A percentile compares a stretch with the other conserved stretches of the same genome.
These are phyloP conservation scores for Xylaria castorea DNA, from an alignment of 495 filamentous ascomycete species.

Conservation along the genomic window DNA sequence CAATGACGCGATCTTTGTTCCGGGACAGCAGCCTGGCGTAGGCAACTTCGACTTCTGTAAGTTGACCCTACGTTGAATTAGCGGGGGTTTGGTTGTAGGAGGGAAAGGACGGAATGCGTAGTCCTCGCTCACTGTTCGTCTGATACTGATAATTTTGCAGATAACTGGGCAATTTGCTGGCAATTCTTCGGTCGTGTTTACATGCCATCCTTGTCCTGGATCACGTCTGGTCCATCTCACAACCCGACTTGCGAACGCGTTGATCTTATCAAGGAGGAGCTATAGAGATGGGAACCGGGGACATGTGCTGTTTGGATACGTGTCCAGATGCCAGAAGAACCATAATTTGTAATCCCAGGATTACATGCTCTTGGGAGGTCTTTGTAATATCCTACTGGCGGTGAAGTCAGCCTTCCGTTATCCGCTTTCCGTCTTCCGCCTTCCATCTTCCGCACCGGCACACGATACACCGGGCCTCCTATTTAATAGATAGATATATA, in stretches of 20 bases:
- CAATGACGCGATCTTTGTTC: slow-evolving; percentile 4
- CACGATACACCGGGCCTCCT: background rate
- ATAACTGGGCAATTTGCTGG: slow-evolving; percentile 16
- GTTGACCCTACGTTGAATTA: background rate
- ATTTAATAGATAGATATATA: slow-evolving; percentile 5
- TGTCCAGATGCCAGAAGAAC: background rate
- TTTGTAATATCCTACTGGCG: background rate
- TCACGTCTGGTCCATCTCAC: slow-evolving; percentile 11
- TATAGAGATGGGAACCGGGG: background rate
- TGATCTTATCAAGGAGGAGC: slow-evolving; percentile 9
- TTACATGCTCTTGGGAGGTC: background rate
- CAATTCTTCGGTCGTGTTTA: slow-evolving; percentile 3
- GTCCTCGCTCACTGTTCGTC: background rate
- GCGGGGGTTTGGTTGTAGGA: background rate
- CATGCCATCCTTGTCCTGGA: background rate
- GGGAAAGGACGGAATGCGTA: background rate
- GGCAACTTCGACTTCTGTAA: background rate
- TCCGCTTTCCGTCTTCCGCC: slow-evolving; percentile 12
- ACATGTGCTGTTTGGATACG: background rate
- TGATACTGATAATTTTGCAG: slow-evolving; percentile 2
- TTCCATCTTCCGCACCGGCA: background rate
- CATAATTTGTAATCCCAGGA: background rate
- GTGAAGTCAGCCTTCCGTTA: background rate
- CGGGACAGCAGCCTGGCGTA: background rate
- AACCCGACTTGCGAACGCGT: slow-evolving; percentile 19